A percentile compares a stretch with the other conserved stretches of the same genome.
Conservation (phyloP, 2,329 filamentous ascomycete species). For the Colletotrichum simmondsii region DNA sequence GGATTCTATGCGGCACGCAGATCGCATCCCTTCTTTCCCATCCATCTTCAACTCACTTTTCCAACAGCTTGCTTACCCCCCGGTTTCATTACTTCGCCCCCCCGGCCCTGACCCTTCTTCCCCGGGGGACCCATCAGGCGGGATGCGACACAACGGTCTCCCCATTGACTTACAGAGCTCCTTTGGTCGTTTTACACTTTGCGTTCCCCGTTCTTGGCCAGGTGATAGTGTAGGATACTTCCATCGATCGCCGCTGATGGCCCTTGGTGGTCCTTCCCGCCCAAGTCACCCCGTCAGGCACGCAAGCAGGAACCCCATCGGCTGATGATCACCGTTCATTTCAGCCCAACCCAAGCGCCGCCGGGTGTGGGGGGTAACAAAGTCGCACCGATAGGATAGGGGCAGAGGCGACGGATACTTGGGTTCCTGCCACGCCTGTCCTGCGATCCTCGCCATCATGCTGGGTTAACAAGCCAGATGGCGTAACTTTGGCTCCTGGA, state of each 20-base stretch:
- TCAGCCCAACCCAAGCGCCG: constrained; percentile 21
- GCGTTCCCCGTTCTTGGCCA: background rate
- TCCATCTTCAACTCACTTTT: background rate
- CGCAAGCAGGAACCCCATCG: constrained; percentile 10
- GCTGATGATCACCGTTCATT: constrained; percentile 29
- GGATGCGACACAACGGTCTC: constrained; percentile 23
- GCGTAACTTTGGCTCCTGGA: background rate
- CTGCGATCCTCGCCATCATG: background rate
- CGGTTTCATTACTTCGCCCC: background rate
- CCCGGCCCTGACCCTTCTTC: background rate
- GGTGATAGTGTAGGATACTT: background rate
- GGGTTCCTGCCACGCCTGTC: background rate
- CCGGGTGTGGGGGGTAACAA: background rate
- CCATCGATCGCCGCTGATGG: constrained; percentile 1
- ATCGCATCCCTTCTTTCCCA: background rate
- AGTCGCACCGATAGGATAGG: background rate
- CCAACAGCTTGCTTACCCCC: background rate
- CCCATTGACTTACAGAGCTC: background rate
- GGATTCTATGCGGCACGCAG: background rate
- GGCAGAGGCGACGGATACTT: background rate
- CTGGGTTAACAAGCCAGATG: background rate
- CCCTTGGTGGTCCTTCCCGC: background rate
- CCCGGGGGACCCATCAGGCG: constrained; percentile 23
- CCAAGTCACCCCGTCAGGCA: constrained; percentile 21
- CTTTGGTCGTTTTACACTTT: background rate